A percentile compares a stretch with the other conserved stretches of the same genome.
Evolutionary conservation across 495 filamentous ascomycete genomes (phyloP).

Genomic region (Xylaria curta): DNA sequence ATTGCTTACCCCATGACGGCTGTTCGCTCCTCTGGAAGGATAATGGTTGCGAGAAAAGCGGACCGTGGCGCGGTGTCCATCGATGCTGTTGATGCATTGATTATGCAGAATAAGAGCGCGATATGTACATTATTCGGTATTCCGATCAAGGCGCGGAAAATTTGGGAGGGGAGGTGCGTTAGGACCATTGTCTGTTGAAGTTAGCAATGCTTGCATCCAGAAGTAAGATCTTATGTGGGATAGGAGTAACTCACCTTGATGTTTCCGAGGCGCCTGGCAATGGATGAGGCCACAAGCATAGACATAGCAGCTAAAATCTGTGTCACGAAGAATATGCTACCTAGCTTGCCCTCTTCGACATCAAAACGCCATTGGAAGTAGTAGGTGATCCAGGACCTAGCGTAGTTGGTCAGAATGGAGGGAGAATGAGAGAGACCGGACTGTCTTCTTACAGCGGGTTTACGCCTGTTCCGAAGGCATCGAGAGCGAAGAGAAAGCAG

Average conservation of each 20-base stretch:
- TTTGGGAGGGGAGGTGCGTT: constrained; percentile 52
- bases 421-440: neutral
- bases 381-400: constrained; percentile 70
- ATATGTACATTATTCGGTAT: constrained; percentile 50
- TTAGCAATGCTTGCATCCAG: neutral
- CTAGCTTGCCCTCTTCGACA: constrained; percentile 69
- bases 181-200: constrained; percentile 53
- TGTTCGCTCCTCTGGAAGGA: constrained; percentile 77
- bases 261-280: constrained; percentile 77
- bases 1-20: constrained; percentile 68
- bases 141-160: constrained; percentile 49
- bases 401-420: neutral
- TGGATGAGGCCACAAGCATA: constrained; percentile 68
- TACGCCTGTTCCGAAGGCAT: constrained; percentile 79
- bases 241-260: constrained; percentile 55
- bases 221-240: neutral
- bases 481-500: constrained; percentile 75
- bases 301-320: constrained; percentile 46
- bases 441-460: constrained; percentile 54
- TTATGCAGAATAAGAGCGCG: constrained; percentile 65
- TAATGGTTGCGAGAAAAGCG: constrained; percentile 78
- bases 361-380: constrained; percentile 80
- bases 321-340: constrained; percentile 67
- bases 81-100: constrained; percentile 61
- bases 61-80: constrained; percentile 88